These are phyloP conservation scores for Rhododendron williamsianum DNA, from an alignment of 148 eudicot species.

Conservation along the genomic window DNA sequence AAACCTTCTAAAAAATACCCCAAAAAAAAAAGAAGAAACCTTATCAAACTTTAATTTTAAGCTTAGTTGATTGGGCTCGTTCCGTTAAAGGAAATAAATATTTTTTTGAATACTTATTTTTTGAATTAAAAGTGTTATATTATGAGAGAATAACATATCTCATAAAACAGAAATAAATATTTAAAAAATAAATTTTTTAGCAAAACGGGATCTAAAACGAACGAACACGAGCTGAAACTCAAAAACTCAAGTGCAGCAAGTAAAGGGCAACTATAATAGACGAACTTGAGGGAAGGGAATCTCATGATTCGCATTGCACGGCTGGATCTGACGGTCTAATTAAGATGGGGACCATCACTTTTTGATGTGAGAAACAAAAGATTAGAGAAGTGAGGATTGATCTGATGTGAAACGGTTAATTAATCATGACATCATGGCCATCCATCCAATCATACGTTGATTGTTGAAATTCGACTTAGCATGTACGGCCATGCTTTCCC, in stretches of 20 bases:
- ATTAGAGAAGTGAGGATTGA: not conserved
- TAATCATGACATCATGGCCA: constrained; percentile 3
- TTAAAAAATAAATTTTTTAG: too few species aligned
- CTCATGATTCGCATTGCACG: constrained; percentile 32
- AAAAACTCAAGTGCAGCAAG: not conserved
- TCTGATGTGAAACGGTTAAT: constrained; percentile 11
- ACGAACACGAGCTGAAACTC: too few species aligned
- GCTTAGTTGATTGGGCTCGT: too few species aligned
- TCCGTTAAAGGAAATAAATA: too few species aligned
- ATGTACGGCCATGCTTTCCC: not conserved
- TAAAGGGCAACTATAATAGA: not conserved
- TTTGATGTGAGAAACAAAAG: not conserved
- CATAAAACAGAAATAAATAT: too few species aligned
- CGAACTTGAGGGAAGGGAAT: constrained; percentile 16
- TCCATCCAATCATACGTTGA: constrained; percentile 17
- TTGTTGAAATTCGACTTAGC: not conserved
- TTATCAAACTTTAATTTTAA: too few species aligned
- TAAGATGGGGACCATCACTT: constrained; percentile 20
- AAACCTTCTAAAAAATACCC: too few species aligned
- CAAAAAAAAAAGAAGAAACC: too few species aligned
- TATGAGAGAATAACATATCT: too few species aligned
- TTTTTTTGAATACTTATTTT: too few species aligned
- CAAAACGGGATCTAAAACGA: too few species aligned
- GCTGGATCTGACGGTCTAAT: constrained; percentile 36
- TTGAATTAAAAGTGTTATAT: too few species aligned